phyloP scores from a whole-genome alignment of 192 early-diverging fungal species.

The Obelidium mucronatum region DNA sequence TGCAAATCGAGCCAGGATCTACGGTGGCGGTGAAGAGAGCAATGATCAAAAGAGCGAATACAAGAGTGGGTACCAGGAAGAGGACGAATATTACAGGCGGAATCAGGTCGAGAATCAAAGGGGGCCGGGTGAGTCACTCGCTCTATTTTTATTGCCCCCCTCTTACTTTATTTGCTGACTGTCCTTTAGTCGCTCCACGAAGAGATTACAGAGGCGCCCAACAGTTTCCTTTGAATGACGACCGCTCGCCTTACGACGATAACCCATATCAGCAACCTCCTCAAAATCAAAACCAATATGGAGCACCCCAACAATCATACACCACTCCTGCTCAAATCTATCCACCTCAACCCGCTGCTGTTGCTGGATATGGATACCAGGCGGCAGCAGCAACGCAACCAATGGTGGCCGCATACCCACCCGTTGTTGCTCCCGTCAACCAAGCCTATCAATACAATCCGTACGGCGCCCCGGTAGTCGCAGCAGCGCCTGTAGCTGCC shows the following conservation, averaged over 20 bases:
- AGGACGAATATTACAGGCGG: not conserved
- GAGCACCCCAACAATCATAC: not conserved
- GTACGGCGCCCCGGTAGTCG: not conserved
- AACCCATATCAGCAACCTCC: not conserved
- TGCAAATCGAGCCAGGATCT: not conserved
- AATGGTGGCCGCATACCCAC: not conserved
- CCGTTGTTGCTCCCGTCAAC: not conserved
- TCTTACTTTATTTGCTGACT: not conserved
- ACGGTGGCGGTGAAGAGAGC: not conserved
- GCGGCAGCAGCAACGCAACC: not conserved
- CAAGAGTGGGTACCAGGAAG: not conserved
- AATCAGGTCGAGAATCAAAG: not conserved
- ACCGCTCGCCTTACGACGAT: not conserved
- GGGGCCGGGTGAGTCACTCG: constrained; percentile 4
- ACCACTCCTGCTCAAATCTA: not conserved
- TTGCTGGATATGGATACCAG: not conserved
- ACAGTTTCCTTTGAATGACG: constrained; percentile 7
- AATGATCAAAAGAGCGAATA: not conserved
- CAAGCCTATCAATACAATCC: not conserved
- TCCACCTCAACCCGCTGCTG: not conserved
- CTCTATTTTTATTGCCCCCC: not conserved
- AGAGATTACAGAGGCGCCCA: constrained; percentile 1
- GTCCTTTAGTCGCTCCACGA: not conserved
- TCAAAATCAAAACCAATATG: not conserved
- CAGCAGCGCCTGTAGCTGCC: no score